Evolutionary conservation across 805 yeast species (phyloP).

Genomic region (Kockiozyma suomiensis): DNA sequence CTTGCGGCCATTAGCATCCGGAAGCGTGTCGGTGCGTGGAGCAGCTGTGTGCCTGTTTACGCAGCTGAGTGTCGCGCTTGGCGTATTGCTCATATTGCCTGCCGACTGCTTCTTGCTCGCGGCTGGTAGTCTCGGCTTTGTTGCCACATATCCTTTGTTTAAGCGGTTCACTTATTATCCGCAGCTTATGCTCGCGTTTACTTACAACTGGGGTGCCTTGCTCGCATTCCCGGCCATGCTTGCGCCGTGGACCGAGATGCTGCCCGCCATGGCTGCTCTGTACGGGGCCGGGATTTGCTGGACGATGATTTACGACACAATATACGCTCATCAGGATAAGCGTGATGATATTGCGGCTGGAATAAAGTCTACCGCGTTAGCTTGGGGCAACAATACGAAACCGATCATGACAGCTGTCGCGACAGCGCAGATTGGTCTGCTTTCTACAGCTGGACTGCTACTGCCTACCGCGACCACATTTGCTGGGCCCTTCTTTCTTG

Average conservation of each 20-base stretch:
- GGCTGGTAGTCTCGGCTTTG: slow-evolving; percentile 74
- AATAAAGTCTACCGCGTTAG: slow-evolving; percentile 90
- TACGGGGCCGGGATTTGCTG: slow-evolving; percentile 78
- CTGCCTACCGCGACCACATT: slow-evolving; percentile 53
- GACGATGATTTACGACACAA: slow-evolving; percentile 95
- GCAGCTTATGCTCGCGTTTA: slow-evolving; percentile 74
- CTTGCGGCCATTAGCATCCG: slow-evolving; percentile 91
- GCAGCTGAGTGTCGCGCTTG: slow-evolving; percentile 74
- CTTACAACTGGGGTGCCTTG: slow-evolving; percentile 93
- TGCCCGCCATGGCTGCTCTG: slow-evolving; percentile 71
- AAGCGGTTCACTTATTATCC: slow-evolving; percentile 96
- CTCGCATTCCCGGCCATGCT: slow-evolving; percentile 97
- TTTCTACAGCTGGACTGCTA: slow-evolving; percentile 67
- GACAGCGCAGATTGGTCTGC: slow-evolving; percentile 65
- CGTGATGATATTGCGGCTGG: slow-evolving; percentile 85
- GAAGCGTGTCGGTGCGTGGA: slow-evolving; percentile 68
- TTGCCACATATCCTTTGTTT: slow-evolving; percentile 87
- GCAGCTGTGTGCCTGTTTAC: slow-evolving; percentile 72
- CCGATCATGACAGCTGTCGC: slow-evolving; percentile 66
- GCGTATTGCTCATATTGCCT: slow-evolving; percentile 72
- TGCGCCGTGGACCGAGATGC: slow-evolving; percentile 39
- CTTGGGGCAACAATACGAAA: slow-evolving; percentile 85
- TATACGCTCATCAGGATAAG: slow-evolving; percentile 98
- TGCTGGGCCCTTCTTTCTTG: slow-evolving; percentile 78
- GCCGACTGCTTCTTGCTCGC: slow-evolving; percentile 80